phyloP scores from a whole-genome alignment of 192 early-diverging fungal species.

The Gaertneriomyces semiglobifer region DNA sequence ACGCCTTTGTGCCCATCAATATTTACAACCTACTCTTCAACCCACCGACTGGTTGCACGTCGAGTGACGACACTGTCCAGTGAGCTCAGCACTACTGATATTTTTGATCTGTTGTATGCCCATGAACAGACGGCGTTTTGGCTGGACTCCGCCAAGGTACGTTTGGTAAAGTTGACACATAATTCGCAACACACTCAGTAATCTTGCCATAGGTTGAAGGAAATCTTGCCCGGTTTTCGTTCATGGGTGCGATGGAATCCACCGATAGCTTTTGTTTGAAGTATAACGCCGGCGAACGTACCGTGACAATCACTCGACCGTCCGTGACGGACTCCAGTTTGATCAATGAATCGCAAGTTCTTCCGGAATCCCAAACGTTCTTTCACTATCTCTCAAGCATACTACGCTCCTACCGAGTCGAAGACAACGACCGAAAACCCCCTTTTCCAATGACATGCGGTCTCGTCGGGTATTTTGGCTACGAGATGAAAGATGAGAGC shows the following conservation, averaged over 20 bases:
- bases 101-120: conserved; percentile 34
- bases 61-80: background rate
- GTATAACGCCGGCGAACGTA: conserved; percentile 19
- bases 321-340: background rate
- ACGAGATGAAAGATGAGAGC: conserved; percentile 88
- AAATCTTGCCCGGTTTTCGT: conserved; percentile 56
- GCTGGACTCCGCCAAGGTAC: conserved; percentile 50
- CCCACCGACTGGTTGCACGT: too few relatives aligned
- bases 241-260: conserved; percentile 49
- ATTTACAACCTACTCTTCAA: background rate
- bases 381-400: too few relatives aligned
- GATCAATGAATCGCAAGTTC: background rate
- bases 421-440: background rate
- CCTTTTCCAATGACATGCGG: conserved; percentile 74
- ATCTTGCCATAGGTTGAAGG: conserved; percentile 24
- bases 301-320: conserved; percentile 15
- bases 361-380: background rate
- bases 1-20: conserved; percentile 9
- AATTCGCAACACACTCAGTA: background rate
- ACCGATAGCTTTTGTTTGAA: conserved; percentile 10
- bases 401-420: too few relatives aligned
- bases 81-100: conserved; percentile 12
- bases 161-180: background rate
- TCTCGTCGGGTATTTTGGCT: conserved; percentile 86
- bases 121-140: conserved; percentile 33